Base-by-base conservation (phyloP, 1,284 basidiomycete species). In the Ganoderma multipileum region DNA sequence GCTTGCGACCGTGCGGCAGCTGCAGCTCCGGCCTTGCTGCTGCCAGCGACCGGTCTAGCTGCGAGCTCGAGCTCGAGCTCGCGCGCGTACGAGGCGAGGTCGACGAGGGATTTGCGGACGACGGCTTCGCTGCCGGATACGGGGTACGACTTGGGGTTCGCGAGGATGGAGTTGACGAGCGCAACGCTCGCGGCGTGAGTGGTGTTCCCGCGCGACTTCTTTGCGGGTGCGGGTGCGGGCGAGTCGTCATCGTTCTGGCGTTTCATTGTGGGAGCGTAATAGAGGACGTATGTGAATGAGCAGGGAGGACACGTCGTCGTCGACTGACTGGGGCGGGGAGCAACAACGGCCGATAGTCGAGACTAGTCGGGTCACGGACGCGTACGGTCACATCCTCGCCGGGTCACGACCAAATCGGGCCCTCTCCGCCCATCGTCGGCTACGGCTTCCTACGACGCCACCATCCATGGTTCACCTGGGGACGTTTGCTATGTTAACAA, bases 11-110 rank as follows among this genome's bases (percentile, higher is more conserved):
- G 84, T 42, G 72, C 81, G 11, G 83, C n/a, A n/a, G n/a, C n/a
- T n/a, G n/a, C n/a, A n/a, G n/a, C n/a, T n/a, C n/a, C n/a, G n/a
- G n/a, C n/a, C n/a, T n/a, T n/a, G n/a, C 38, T 39, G 44, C 55
- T 60, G 76, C 64, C 59, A 5, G 69, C 61, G 28, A 60, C 65
- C 1, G 65, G 63, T 5, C 63, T 70, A 33, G 52, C 68, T 0
- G 68, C 67, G 52, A 72, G 33, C 30, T 67, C 59, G 60, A 76
- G 77, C 69, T 88, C 85, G 26, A 89, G 77, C 67, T 77, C 75
- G 41, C 80, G 81, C 41, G 81, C 83, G 71, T 88, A 88, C 64
- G 79, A 74, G 0, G 85, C 85, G 42, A 89, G 79, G 26, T 81
- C 71, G 20, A 83, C 77, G 5, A 81, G 67, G 38, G 76, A 73